A percentile compares a stretch with the other conserved stretches of the same genome.
These are phyloP conservation scores for Lentithecium fluviatile DNA, from an alignment of 495 filamentous ascomycete species.

Conservation along the genomic window DNA sequence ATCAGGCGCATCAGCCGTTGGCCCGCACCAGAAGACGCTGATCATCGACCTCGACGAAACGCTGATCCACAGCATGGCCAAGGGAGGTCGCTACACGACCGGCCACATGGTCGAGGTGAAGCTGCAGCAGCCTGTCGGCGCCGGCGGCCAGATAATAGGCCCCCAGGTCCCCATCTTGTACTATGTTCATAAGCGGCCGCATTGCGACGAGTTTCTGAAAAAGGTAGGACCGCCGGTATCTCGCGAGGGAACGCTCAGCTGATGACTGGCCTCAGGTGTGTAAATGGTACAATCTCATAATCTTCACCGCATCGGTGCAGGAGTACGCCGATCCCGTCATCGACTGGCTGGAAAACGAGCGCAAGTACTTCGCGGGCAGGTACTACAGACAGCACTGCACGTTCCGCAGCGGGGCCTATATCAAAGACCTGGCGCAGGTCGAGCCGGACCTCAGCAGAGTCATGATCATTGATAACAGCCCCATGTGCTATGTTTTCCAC, in stretches of 20 bases:
- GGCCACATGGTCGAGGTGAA: constrained; percentile 99
- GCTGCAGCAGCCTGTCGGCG: constrained; percentile 64
- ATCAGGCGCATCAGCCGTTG: constrained; percentile 48
- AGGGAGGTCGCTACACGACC: constrained; percentile 90
- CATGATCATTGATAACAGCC: constrained; percentile 98
- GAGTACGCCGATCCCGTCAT: constrained; percentile 99
- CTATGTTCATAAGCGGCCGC: constrained; percentile 95
- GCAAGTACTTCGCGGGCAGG: constrained; percentile 87
- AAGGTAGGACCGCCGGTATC: constrained; percentile 54
- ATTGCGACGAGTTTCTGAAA: constrained; percentile 94
- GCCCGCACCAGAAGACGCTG: constrained; percentile 74
- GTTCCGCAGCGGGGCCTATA: constrained; percentile 88
- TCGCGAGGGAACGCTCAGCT: constrained; percentile 14
- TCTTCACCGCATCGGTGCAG: constrained; percentile 96
- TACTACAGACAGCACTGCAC: constrained; percentile 98
- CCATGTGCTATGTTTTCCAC: constrained; percentile 97
- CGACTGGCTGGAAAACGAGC: constrained; percentile 95
- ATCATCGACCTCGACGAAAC: constrained; percentile 97
- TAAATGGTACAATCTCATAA: constrained; percentile 97
- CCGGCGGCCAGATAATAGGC: constrained; percentile 62
- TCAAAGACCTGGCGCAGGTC: constrained; percentile 94
- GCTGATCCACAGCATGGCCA: constrained; percentile 93
- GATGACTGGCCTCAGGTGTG: constrained; percentile 54
- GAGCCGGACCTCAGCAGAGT: constrained; percentile 95
- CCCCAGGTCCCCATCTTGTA: constrained; percentile 96